Evolutionary conservation across 2,329 filamentous ascomycete genomes (phyloP), one percentile per base, ranked within the genome.

Genomic region (Colletotrichum brevisporum): DNA sequence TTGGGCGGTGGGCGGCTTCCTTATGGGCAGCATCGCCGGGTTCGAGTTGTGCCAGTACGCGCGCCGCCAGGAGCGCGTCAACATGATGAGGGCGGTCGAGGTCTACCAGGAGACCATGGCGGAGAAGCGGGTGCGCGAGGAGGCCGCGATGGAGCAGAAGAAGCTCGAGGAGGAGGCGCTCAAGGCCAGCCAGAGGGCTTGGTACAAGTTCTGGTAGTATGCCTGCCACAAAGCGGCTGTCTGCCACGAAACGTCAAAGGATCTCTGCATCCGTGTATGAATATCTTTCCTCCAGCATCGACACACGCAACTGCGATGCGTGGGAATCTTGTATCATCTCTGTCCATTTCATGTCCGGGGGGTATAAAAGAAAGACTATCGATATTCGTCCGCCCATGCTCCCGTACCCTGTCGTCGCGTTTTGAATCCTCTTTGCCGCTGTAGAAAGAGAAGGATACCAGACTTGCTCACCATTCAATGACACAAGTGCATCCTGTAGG

Each of bases 21-120:
- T 91, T 26, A 77, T 92, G 21, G 88, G 88, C 6, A 91, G 92
- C n/a, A 84, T 92, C 54, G 86, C 87, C 36, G 91, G 91, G 58
- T 96, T 94, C 81, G 94, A 98, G 81, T 94, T 92, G 76, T 98
- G 95, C 82, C 90, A 94, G 76, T 91, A 90, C 73, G 87, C 88
- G 71, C 87, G 94, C 68, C 85, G 88, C 55, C 86, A 91, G 70
- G 95, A 98, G 81, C 89, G 91, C 74, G 89, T 91, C 71, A 92
- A 94, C 71, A 95, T 99, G 90, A 92, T 92, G 78, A 86, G 94
- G 72, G 93, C 93, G 4, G 91, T 97, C 63, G 94, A 97, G 77
- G 89, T 84, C 43, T 81, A 80, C 52, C 75, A 77, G 52, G 76
- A 81, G 88, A 79, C 82, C 78, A 26, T 71, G 63, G 80, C 82